These are phyloP conservation scores for Corynespora cassiicola DNA, from an alignment of 2,329 filamentous ascomycete genomes.

Conservation along the genomic window DNA sequence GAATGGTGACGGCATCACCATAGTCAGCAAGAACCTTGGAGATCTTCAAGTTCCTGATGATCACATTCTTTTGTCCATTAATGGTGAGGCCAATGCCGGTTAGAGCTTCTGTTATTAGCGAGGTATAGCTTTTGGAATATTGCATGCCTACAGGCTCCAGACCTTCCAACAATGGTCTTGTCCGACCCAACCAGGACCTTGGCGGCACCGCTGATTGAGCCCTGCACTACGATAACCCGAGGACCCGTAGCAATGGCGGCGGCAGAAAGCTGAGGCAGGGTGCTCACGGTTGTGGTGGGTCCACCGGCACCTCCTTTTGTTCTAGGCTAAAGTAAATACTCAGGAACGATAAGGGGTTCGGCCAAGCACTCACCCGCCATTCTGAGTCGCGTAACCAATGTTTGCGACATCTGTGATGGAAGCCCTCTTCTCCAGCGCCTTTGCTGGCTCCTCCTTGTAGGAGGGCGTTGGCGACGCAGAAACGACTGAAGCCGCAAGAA, in stretches of 20 bases:
- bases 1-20: slow-evolving; percentile 65
- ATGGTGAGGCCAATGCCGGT: slow-evolving; percentile 58
- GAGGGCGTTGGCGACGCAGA: slow-evolving; percentile 20
- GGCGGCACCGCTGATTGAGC: too few relatives aligned
- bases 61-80: slow-evolving; percentile 60
- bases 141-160: too few relatives aligned
- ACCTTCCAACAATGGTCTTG: background rate
- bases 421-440: slow-evolving; percentile 17
- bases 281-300: slow-evolving; percentile 58
- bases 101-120: slow-evolving; percentile 47
- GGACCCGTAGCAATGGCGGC: too few relatives aligned
- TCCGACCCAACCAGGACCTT: background rate
- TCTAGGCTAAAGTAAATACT: slow-evolving; percentile 18
- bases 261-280: slow-evolving; percentile 54
- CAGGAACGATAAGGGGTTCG: too few relatives aligned
- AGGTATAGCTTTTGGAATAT: slow-evolving; percentile 2
- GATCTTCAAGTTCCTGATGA: slow-evolving; percentile 65
- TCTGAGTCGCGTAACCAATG: slow-evolving; percentile 53
- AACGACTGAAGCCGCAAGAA: slow-evolving; percentile 15
- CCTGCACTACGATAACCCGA: too few relatives aligned
- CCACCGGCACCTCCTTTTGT: slow-evolving; percentile 63
- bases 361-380: slow-evolving; percentile 46
- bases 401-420: slow-evolving; percentile 23
- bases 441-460: slow-evolving; percentile 10
- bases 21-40: slow-evolving; percentile 60